Evolutionary conservation across 768 basidiomycete species (phyloP).

Genomic region (Panellus pusillus): DNA sequence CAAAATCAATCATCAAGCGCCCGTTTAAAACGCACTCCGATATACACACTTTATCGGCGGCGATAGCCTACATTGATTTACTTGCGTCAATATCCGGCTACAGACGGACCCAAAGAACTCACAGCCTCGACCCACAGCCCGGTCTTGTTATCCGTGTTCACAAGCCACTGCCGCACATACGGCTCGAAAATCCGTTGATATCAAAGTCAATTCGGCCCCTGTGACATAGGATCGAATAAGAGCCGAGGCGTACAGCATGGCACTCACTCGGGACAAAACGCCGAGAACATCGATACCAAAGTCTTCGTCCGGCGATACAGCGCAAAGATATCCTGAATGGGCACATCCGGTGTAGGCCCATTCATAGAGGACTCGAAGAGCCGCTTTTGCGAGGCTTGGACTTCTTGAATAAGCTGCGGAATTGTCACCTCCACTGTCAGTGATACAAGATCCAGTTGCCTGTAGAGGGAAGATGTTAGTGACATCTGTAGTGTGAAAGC

Average conservation of each 20-base stretch:
- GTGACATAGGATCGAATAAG: conserved; percentile 2
- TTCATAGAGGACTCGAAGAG: conserved; percentile 84
- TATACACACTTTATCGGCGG: conserved; percentile 69
- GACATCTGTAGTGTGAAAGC: background rate
- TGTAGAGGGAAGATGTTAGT: conserved; percentile 26
- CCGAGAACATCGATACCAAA: conserved; percentile 74
- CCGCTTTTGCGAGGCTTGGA: conserved; percentile 69
- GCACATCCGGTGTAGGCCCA: conserved; percentile 82
- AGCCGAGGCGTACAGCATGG: background rate
- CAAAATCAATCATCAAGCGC: background rate
- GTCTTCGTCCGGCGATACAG: conserved; percentile 79
- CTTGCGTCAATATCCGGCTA: conserved; percentile 1
- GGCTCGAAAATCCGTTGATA: conserved; percentile 74
- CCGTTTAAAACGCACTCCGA: background rate
- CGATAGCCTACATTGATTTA: conserved; percentile 59
- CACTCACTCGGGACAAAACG: conserved; percentile 78
- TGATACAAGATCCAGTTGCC: conserved; percentile 74
- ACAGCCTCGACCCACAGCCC: conserved; percentile 93
- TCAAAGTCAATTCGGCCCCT: conserved; percentile 67
- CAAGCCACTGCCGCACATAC: conserved; percentile 85
- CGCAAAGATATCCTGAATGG: conserved; percentile 87
- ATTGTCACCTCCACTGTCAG: conserved; percentile 67
- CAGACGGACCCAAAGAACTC: conserved; percentile 32
- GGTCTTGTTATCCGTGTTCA: conserved; percentile 88
- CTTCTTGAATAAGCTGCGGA: conserved; percentile 64